Conservation (phyloP, 768 basidiomycete species). For the Udeniomyces megalosporus region DNA sequence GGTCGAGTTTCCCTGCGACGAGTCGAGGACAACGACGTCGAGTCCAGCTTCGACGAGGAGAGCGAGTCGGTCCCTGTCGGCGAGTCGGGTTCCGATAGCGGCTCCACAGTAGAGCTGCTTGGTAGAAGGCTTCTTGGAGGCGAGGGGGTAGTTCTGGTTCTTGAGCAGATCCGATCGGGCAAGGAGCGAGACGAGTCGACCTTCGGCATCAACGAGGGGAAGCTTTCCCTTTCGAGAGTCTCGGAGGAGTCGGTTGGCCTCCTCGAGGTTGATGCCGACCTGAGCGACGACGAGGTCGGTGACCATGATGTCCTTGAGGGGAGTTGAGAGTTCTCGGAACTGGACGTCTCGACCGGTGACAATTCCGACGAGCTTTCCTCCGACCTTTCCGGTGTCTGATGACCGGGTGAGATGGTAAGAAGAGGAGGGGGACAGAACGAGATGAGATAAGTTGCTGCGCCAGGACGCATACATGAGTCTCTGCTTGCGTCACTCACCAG, state of each 20-base stretch:
- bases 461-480: background rate
- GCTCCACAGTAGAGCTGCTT: conserved; percentile 97
- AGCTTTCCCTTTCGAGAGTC: conserved; percentile 97
- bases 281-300: conserved; percentile 68
- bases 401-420: background rate
- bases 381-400: conserved; percentile 67
- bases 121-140: conserved; percentile 71
- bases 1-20: conserved; percentile 87
- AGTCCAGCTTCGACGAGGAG: conserved; percentile 85
- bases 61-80: conserved; percentile 66
- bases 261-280: conserved; percentile 70
- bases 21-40: conserved; percentile 87
- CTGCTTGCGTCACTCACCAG: conserved; percentile 45
- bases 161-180: conserved; percentile 94
- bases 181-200: conserved; percentile 62
- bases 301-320: conserved; percentile 78
- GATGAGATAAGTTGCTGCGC: background rate
- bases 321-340: conserved; percentile 53
- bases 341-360: conserved; percentile 93
- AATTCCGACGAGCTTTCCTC: conserved; percentile 87
- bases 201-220: conserved; percentile 55
- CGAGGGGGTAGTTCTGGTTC: conserved; percentile 89
- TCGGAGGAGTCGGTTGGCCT: conserved; percentile 88
- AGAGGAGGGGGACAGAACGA: conserved; percentile 18
- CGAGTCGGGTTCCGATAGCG: conserved; percentile 79